These are phyloP conservation scores for Paramecium bursaria DNA, from an alignment of 73 alveolate genomes.

Conservation along the genomic window DNA sequence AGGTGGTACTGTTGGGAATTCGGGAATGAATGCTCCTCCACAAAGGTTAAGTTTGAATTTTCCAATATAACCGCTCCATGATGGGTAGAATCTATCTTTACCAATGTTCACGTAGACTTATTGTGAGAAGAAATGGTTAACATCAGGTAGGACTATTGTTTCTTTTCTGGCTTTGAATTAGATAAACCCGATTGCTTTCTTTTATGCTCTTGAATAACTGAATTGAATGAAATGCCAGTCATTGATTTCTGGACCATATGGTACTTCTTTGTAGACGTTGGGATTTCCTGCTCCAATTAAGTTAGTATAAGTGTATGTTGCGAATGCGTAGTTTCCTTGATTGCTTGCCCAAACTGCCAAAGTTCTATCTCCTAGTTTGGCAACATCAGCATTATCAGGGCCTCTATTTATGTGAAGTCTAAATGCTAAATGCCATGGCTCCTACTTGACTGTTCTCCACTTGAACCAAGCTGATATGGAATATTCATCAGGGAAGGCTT, in stretches of 20 bases:
- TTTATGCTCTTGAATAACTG: conserved; percentile 6
- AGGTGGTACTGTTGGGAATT: conserved; percentile 54
- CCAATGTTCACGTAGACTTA: conserved; percentile 28
- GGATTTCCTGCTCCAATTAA: conserved; percentile 54
- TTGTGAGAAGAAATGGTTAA: conserved; percentile 8
- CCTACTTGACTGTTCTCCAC: conserved; percentile 23
- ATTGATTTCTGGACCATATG: neutral
- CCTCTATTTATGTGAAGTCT: conserved; percentile 32
- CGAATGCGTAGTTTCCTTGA: conserved; percentile 42
- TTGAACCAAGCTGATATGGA: conserved; percentile 44
- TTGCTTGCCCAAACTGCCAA: conserved; percentile 8
- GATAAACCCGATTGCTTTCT: conserved; percentile 7
- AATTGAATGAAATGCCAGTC: conserved; percentile 42
- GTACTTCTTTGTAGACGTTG: conserved; percentile 9
- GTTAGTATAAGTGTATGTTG: conserved; percentile 46
- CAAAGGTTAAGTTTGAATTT: conserved; percentile 30
- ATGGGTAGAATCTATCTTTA: conserved; percentile 50
- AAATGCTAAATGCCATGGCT: conserved; percentile 63
- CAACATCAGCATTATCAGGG: conserved; percentile 36
- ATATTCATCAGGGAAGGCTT: conserved; percentile 60
- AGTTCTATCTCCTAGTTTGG: conserved; percentile 62
- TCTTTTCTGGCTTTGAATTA: conserved; percentile 49
- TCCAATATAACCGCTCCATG: conserved; percentile 44
- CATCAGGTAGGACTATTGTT: neutral
- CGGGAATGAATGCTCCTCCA: conserved; percentile 51